Base-by-base conservation (phyloP, 345 rosid species). In the Microcos paniculata region DNA sequence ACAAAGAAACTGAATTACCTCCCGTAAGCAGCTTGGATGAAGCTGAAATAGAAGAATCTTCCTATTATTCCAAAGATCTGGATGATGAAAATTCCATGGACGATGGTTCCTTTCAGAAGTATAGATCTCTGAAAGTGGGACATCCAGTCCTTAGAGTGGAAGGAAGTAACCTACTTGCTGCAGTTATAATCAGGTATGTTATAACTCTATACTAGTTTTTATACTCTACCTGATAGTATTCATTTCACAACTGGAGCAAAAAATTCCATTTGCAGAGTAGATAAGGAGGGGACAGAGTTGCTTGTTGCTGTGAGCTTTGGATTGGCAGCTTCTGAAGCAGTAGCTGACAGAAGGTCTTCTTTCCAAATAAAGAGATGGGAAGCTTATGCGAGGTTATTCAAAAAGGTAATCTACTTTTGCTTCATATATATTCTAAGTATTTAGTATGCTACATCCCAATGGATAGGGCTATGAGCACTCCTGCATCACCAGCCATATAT, bases 281-380 rank as follows among this genome's bases (percentile, higher is more conserved):
- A 89, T 33, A 89, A 89, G 51, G 91, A 84, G 71, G 91, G 90
- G 49, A 82, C 80, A 76, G 92, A 90, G 79, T 80, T 90, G 81
- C 89, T 90, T 67, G 91, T 90, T 67, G 95, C 92, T 81, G 95
- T 89, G 82, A 87, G 90, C 84, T 90, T 87, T 85, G 90, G 81
- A 71, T 74, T 88, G 80, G 87, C 89, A 35, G 90, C 95, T 77
- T 86, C 92, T 76, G 91, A 90, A 82, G 91, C 88, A 24, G 92
- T 90, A 21, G 91, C 92, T 77, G 89, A 86, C 56, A 81, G 95
- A 80, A 87, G 89, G 84, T 87, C 89, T 76, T 86, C 91, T 78
- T 86, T 79, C 74, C 90, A 85, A 78, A 84, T 72, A 65, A 86
- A 86, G 83, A 80, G 88, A 70, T 90, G 95, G 95, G 95, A 90